Conservation (phyloP, 352 stramenopile genomes). For the Phytophthora foliorum region DNA sequence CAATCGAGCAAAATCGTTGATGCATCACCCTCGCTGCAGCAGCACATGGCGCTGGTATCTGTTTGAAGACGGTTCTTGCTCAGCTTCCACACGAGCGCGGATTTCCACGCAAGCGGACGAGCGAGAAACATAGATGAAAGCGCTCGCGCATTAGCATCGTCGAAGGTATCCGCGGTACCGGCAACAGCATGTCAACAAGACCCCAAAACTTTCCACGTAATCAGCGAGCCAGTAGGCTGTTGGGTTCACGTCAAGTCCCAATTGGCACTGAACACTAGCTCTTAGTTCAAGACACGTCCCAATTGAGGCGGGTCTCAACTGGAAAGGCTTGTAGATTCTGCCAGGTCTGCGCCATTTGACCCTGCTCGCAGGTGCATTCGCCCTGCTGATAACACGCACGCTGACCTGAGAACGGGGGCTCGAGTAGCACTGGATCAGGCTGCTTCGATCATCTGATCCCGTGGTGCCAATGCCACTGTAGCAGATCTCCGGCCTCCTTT, state of each 20-base stretch:
- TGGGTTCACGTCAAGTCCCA: constrained; percentile 37
- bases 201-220: constrained; percentile 32
- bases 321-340: constrained; percentile 14
- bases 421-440: constrained; percentile 28
- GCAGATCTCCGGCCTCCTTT: constrained; percentile 5
- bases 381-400: constrained; percentile 39
- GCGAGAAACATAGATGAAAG: constrained; percentile 18
- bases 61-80: constrained; percentile 28
- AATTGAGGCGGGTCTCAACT: constrained; percentile 35
- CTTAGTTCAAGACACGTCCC: constrained; percentile 38
- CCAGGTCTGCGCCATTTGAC: constrained; percentile 16
- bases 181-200: not conserved
- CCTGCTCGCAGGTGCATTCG: constrained; percentile 12
- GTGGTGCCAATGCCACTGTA: constrained; percentile 5
- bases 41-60: constrained; percentile 10
- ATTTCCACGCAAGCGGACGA: constrained; percentile 2
- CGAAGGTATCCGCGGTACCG: constrained; percentile 11
- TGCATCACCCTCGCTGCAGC: not conserved
- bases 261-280: constrained; percentile 14
- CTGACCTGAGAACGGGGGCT: constrained; percentile 17
- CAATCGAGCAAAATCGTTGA: not conserved
- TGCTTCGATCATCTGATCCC: constrained; percentile 29
- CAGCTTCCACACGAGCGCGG: constrained; percentile 5
- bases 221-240: constrained; percentile 21
- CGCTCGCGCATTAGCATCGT: constrained; percentile 2